Percentiles rank a stretch among this genome's conserved stretches.
Evolutionary conservation across 2,329 filamentous ascomycete species (phyloP).

Genomic region (Colletotrichum sp.): DNA sequence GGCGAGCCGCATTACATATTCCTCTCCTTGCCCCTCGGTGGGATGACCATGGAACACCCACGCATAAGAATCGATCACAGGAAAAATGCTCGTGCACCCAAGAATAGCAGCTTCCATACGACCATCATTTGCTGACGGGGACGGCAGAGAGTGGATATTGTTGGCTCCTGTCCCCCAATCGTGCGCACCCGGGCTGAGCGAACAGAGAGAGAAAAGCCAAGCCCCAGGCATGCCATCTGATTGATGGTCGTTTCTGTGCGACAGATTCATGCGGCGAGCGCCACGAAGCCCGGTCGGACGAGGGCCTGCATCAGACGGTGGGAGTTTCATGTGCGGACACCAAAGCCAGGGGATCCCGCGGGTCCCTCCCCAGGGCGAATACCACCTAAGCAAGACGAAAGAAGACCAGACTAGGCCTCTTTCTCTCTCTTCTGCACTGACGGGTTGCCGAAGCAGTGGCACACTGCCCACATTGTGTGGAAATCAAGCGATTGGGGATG

Average conservation of each 20-base stretch:
- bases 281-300: constrained; percentile 11
- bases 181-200: not conserved
- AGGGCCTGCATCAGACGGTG: constrained; percentile 17
- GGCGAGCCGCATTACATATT: constrained; percentile 17
- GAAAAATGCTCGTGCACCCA: not conserved
- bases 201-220: not conserved
- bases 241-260: constrained; percentile 15
- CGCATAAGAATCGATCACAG: not conserved
- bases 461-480: not conserved
- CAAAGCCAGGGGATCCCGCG: not conserved
- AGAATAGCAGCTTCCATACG: constrained; percentile 4
- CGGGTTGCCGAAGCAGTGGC: not conserved
- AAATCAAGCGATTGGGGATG: not conserved
- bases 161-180: not conserved
- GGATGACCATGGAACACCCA: not conserved
- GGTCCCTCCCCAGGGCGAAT: not conserved
- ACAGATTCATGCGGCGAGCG: constrained; percentile 17
- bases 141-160: not conserved
- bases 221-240: constrained; percentile 4
- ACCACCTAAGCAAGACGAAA: not conserved
- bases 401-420: not conserved
- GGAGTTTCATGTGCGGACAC: constrained; percentile 16
- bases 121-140: not conserved
- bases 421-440: not conserved
- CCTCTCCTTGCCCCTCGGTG: not conserved